A percentile compares a stretch with the other conserved stretches of the same genome.
Evolutionary conservation across 148 eudicot genomes (phyloP).

Genomic region (Cornus florida): DNA sequence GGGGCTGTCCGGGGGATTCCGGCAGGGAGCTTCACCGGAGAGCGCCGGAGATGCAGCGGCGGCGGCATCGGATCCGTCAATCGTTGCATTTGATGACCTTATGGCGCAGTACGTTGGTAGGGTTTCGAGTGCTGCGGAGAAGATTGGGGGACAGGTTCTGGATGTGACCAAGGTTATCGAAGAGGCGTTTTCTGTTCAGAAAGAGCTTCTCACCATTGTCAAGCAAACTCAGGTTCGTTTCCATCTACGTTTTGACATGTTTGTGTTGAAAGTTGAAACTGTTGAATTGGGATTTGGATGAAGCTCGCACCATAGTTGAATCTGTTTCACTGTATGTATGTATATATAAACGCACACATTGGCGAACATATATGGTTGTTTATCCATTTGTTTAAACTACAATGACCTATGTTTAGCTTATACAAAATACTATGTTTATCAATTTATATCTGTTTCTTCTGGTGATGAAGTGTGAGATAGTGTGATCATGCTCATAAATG

Average conservation of each 20-base stretch:
- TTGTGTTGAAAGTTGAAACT: neutral
- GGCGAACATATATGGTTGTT: neutral
- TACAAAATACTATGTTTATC: no score
- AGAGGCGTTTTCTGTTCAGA: slow-evolving; percentile 63
- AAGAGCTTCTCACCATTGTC: slow-evolving; percentile 66
- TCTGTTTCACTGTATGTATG: neutral
- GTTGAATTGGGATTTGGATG: neutral
- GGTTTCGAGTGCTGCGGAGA: slow-evolving; percentile 66
- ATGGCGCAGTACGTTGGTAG: slow-evolving; percentile 47
- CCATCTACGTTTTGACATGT: no score
- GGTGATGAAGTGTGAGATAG: neutral
- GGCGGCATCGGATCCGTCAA: slow-evolving; percentile 58
- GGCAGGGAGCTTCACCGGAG: slow-evolving; percentile 19
- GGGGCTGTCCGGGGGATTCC: slow-evolving; percentile 40
- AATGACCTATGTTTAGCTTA: neutral
- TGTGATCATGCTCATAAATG: neutral
- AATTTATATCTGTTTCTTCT: neutral
- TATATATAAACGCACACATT: neutral
- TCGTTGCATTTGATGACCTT: slow-evolving; percentile 73
- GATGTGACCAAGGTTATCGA: slow-evolving; percentile 56
- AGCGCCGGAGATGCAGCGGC: slow-evolving; percentile 38
- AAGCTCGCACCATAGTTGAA: neutral
- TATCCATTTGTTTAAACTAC: no score
- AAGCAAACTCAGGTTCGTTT: slow-evolving; percentile 67
- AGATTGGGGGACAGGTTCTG: slow-evolving; percentile 79